A percentile compares a stretch with the other conserved stretches of the same genome.
phyloP scores from a whole-genome alignment of 1,284 basidiomycete genomes.

The Ganoderma boninense region DNA sequence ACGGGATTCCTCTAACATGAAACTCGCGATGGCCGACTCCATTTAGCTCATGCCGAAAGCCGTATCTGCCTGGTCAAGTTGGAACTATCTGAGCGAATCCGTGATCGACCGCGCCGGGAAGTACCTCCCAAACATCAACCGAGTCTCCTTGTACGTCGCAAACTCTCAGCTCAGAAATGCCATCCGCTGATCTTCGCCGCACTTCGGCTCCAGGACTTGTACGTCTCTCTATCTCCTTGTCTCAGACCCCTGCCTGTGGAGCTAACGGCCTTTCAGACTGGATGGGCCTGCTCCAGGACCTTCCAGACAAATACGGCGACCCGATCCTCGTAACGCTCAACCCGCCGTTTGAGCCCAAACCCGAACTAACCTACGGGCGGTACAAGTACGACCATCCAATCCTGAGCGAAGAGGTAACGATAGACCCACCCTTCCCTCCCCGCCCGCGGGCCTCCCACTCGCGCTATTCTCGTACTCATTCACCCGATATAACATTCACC shows the following conservation, averaged over 20 bases:
- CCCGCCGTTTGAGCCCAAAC: slow-evolving; percentile 70
- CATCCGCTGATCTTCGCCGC: background rate
- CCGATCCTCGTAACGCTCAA: slow-evolving; percentile 84
- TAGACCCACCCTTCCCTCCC: slow-evolving; percentile 12
- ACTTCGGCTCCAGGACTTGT: slow-evolving; percentile 51
- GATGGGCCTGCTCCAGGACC: slow-evolving; percentile 84
- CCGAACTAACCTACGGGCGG: slow-evolving; percentile 55
- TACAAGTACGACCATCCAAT: slow-evolving; percentile 79
- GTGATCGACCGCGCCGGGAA: slow-evolving; percentile 45
- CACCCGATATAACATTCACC: no score
- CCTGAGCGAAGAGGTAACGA: slow-evolving; percentile 55
- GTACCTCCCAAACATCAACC: slow-evolving; percentile 60
- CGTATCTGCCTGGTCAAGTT: slow-evolving; percentile 72
- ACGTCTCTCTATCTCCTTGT: slow-evolving; percentile 23
- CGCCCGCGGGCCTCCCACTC: slow-evolving; percentile 6
- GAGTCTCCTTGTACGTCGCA: slow-evolving; percentile 68
- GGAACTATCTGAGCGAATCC: slow-evolving; percentile 77
- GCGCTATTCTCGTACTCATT: background rate
- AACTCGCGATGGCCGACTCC: background rate
- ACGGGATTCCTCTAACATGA: background rate
- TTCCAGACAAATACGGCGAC: slow-evolving; percentile 65
- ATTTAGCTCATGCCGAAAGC: slow-evolving; percentile 72
- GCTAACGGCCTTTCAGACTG: slow-evolving; percentile 34
- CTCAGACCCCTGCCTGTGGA: background rate
- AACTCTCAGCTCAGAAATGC: background rate